Percentiles rank a stretch among this genome's conserved stretches.
phyloP scores from a whole-genome alignment of 352 stramenopile genomes.

The Globisporangium viniferum region DNA sequence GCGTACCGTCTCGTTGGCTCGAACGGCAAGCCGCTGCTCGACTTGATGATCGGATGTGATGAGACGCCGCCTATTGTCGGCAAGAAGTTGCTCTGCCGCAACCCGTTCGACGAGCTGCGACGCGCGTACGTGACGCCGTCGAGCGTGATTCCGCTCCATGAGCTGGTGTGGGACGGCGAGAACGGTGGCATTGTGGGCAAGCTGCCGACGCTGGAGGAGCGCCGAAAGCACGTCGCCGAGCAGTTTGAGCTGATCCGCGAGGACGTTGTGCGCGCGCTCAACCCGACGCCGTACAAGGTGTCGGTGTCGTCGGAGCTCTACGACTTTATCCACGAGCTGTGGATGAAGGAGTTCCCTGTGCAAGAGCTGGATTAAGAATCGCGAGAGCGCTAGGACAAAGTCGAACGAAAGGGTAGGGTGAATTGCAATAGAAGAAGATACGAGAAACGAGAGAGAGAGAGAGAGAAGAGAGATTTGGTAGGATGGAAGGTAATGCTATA shows the following conservation, averaged over 20 bases:
- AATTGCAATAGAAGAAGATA: slow-evolving; percentile 3
- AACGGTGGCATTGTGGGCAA: slow-evolving; percentile 66
- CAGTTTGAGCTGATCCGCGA: slow-evolving; percentile 93
- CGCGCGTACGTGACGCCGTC: slow-evolving; percentile 92
- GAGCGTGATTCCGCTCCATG: slow-evolving; percentile 87
- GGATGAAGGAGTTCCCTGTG: slow-evolving; percentile 90
- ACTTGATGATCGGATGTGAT: slow-evolving; percentile 88
- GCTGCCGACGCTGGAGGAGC: slow-evolving; percentile 74
- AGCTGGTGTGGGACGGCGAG: slow-evolving; percentile 88
- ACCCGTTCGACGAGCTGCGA: slow-evolving; percentile 96
- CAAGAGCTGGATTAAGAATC: slow-evolving; percentile 66
- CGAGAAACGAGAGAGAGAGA: not conserved
- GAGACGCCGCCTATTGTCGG: slow-evolving; percentile 80
- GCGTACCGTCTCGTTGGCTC: slow-evolving; percentile 89
- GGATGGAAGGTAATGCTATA: slow-evolving; percentile 6
- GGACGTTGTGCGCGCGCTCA: slow-evolving; percentile 93
- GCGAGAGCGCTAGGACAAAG: not conserved
- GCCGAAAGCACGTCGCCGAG: slow-evolving; percentile 83
- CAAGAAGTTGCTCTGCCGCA: slow-evolving; percentile 90
- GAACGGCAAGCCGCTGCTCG: slow-evolving; percentile 86
- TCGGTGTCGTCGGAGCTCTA: slow-evolving; percentile 86
- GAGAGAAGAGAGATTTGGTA: not conserved
- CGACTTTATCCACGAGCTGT: slow-evolving; percentile 96
- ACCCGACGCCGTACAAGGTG: slow-evolving; percentile 95
- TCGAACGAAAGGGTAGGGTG: not conserved